Evolutionary conservation across 768 basidiomycete genomes (phyloP), one percentile per base, ranked within the genome.

Genomic region (Leccinellum albellum): DNA sequence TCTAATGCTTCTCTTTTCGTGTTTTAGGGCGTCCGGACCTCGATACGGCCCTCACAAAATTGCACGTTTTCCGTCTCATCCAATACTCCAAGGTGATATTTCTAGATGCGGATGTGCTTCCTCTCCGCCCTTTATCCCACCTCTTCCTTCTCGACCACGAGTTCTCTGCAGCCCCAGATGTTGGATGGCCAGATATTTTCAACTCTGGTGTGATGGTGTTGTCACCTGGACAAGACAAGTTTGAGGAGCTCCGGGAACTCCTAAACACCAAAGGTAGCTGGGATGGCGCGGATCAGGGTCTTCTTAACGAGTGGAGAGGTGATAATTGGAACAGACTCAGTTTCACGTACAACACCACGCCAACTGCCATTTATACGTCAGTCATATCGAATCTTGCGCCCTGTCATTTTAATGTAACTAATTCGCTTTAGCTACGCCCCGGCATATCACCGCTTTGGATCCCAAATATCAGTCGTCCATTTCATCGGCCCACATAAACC

Each of bases 181-280:
- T 94, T 31, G 97, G 97, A 63, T 99, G 97, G 97, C 97, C 97
- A 40, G 97, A 99, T 74, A 95, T 97, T 59, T 99, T 99, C 79
- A 99, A 99, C 72, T 96, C 95, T 23, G 97, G 97, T 37, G 87
- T 98, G 47, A 81, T 99, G 74, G 94, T 98, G 51, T 73, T 94
- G 35, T 79, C 83, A 53, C 94, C 94, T 1, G 85, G 86, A 10
- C 81, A 89, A 63, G 84, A 87, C 60, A 94, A 94, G 67, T 99
- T 96, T 70, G 76, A 79, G 7, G 80, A 88, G 51, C 77, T 98
- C 56, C 80, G 78, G 59, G 74, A 80, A 15, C 79, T 97, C 55
- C 78, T 94, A 59, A 83, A 85, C 59, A 74, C 83, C 17, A 88
- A 87, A 64, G 96, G 94, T 15, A 88, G 86, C 46, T 98, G 95